Base-by-base conservation (phyloP, 768 basidiomycete species). In the Dacryopinax primogenitus region DNA sequence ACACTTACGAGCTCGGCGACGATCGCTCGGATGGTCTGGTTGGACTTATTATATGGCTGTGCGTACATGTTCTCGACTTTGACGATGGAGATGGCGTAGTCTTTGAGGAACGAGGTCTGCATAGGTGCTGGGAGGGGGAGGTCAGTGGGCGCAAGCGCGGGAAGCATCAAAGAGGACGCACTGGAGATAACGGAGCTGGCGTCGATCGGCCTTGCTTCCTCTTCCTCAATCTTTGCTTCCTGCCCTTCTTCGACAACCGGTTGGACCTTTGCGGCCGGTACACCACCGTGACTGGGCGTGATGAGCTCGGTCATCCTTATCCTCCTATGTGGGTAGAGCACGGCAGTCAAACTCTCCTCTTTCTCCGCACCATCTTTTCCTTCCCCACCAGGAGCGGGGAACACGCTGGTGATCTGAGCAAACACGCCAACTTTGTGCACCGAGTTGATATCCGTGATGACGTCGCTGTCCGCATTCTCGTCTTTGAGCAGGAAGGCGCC, bases 401-500 rank as follows among this genome's bases (percentile, higher is more conserved):
- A 94, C 0, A 94, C 87, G 68, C 90, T 92, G 0, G 94, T 97
- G 63, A 97, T 92, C 76, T 98, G 95, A 1, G 93, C 93, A 71
- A 98, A 96, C 3, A 97, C 93, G 47, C 95, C 95, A 65, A 97
- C 92, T 0, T 83, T 83, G 74, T 97, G 90, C 3, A 97, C 92
- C 44, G 88, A 85, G 75, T 90, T 83, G 64, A 91, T 76, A 71
- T 89, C 88, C 66, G 89, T 88, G 69, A 97, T 95, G 65, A 94
- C 82, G 74, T 98, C 95, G 73, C 86, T 88, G 76, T 98, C 95
- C 47, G 87, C 80, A 68, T 91, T 84, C 69, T 92, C 90, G 71
- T 97, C 93, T 78, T 95, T 97, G 71, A 97, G 84, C 30, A 98
- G 78, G 79, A 97, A 97, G 30, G 93, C 95, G 63, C 95, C 95